These are phyloP conservation scores for Blastobotrys proliferans DNA, from an alignment of 1,139 yeast genomes.

Conservation along the genomic window DNA sequence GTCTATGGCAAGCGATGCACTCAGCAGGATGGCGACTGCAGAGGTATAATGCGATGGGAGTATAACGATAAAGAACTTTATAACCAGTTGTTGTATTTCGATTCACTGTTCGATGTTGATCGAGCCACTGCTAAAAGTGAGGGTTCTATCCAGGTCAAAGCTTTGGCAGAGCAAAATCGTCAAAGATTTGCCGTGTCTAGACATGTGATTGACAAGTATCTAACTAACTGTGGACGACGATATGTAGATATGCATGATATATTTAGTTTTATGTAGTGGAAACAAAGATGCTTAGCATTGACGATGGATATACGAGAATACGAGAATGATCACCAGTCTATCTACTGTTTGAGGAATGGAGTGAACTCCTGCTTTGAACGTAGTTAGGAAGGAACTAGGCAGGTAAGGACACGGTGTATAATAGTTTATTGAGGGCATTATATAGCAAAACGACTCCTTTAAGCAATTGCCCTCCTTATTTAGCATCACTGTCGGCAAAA, in stretches of 20 bases:
- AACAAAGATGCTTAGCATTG: too few relatives aligned
- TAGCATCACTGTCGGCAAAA: too few relatives aligned
- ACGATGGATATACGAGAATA: too few relatives aligned
- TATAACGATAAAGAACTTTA: conserved; percentile 79
- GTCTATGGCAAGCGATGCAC: conserved; percentile 89
- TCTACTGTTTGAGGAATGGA: too few relatives aligned
- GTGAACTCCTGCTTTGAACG: too few relatives aligned
- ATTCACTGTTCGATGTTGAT: conserved; percentile 75
- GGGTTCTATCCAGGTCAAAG: conserved; percentile 41
- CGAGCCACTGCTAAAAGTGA: conserved; percentile 44
- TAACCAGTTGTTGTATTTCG: conserved; percentile 78
- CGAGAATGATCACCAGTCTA: too few relatives aligned
- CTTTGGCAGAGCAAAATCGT: conserved; percentile 78
- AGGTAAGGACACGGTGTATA: too few relatives aligned
- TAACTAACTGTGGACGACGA: conserved; percentile 82
- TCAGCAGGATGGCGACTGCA: conserved; percentile 62
- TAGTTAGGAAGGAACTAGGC: too few relatives aligned
- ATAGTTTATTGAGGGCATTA: too few relatives aligned
- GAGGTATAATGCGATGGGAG: conserved; percentile 76
- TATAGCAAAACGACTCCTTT: too few relatives aligned
- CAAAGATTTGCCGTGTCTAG: conserved; percentile 53
- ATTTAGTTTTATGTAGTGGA: conserved; percentile 41
- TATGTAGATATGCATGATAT: conserved; percentile 84
- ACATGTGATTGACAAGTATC: conserved; percentile 67
- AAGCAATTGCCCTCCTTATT: too few relatives aligned